Evolutionary conservation across 2,329 filamentous ascomycete species (phyloP), one percentile per base, ranked within the genome.

Genomic region (Lasiodiplodia gonubiensis): DNA sequence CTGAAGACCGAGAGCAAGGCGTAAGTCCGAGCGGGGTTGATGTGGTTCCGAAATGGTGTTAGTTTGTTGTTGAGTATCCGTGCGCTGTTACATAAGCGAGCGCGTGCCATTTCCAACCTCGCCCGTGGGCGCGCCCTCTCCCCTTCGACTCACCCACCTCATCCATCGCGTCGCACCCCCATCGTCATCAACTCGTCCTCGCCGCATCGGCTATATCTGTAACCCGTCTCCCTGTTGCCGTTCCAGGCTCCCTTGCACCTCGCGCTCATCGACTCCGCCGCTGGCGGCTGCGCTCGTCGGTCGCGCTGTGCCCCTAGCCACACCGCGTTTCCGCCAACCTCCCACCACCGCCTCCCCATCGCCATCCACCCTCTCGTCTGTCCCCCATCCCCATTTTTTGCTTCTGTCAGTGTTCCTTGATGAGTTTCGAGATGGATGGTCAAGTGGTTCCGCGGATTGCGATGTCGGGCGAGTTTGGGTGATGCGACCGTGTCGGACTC

Each of bases 121-220:
- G 39, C 25, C 57, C 27, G 27, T 60, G 39, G 2, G 2, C 16
- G 23, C 57, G 25, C 39, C 0, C 39, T n/a, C 6, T 60, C 30
- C 30, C 18, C 30, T 37, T 11, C 53, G 25, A 55, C 39, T 46
- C 57, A 18, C 18, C 57, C 57, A 60, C 39, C 25, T 33, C 52
- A 18, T 30, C 42, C 55, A 30, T 52, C 63, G n/a, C 63, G 16
- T 35, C 25, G 18, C 37, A 51, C n/a, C 51, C 35, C 52, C 51
- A 27, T 33, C 37, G 21, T 27, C 63, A 55, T 55, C 63, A 54
- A 42, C 51, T 23, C 52, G n/a, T 11, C 37, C 63, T 33, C 18
- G 27, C 52, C 23, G 51, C 63, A 66, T 66, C 63, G 37, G 16
- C 39, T 49, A 12, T 52, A 57, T 49, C 63, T 35, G 27, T 54